Base-by-base conservation (phyloP, 495 filamentous ascomycete species). In the Letharia columbiana region DNA sequence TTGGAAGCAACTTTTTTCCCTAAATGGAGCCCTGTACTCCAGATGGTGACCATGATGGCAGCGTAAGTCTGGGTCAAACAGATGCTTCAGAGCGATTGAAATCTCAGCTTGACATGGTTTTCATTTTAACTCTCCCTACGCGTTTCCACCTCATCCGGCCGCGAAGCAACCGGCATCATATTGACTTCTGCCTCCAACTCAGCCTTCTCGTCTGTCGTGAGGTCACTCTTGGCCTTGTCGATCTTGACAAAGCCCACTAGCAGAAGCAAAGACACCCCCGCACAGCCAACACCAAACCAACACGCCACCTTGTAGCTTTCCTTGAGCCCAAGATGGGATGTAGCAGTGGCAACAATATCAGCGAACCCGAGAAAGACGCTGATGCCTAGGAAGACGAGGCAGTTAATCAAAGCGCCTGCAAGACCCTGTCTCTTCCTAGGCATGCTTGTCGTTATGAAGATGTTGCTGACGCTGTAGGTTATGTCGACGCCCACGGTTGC, bases 401-500 rank as follows among this genome's bases (percentile, higher is more conserved):
- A 80, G 68, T 88, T 87, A 67, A 86, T 83, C 58, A 88, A 73
- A 0, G 86, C 90, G 0, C 91, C 91, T 0, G 89, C 90, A 0
- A 92, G 79, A 0, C 89, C 90, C 72, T 95, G 91, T 58, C 83
- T 80, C n/a, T 81, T 78, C 44, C 80, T 79, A 0, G 90, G 87
- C 69, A 93, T 77, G 4, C 81, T 83, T 0, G 88, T 89, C 1
- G 89, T 92, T 72, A 92, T 88, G 73, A 93, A 95, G 56, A 95
- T 85, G 69, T 91, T 93, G 50, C 87, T 84, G 11, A 95, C 79
- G 71, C 88, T 91, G 79, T 87, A 94, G 31, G 85, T 88, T 65
- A 93, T 86, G 71, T 96, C 91, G 56, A 95, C 87, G 8, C 88
- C 91, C 47, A 92, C 77, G 0, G 91, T 95, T 7, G 83, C 86